These are phyloP conservation scores for Hanseniaspora vineae DNA, from an alignment of 805 yeast species.

Conservation along the genomic window DNA sequence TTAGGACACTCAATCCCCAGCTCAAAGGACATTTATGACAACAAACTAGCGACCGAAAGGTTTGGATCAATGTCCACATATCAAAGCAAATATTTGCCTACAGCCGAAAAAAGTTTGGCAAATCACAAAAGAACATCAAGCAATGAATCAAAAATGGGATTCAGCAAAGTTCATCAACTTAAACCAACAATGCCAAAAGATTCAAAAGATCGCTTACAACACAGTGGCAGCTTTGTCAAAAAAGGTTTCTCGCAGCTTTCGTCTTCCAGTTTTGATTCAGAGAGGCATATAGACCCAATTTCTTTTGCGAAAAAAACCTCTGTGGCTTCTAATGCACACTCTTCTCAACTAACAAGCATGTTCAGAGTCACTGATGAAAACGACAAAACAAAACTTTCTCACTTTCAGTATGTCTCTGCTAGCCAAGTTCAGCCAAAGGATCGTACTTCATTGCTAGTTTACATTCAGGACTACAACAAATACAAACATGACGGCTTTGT, in stretches of 20 bases:
- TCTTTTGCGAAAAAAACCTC: not conserved
- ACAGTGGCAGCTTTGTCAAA: too few relatives aligned
- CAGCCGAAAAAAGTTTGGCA: not conserved
- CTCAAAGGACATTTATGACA: not conserved
- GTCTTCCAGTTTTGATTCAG: too few relatives aligned
- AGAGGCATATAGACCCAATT: too few relatives aligned
- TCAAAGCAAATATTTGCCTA: not conserved
- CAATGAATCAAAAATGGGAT: not conserved
- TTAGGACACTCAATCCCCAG: conserved; percentile 5
- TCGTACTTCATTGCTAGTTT: conserved; percentile 14
- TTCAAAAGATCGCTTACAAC: too few relatives aligned
- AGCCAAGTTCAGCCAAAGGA: conserved; percentile 17
- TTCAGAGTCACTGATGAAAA: not conserved
- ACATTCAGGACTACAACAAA: conserved; percentile 17
- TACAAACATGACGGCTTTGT: conserved; percentile 15
- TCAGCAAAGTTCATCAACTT: not conserved
- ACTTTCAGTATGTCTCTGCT: conserved; percentile 22
- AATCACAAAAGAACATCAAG: not conserved
- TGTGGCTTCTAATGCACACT: not conserved
- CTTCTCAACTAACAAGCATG: not conserved
- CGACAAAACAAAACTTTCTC: not conserved
- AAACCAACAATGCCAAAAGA: too few relatives aligned
- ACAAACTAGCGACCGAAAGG: not conserved
- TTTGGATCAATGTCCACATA: not conserved
- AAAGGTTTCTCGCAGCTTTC: too few relatives aligned